phyloP scores from a whole-genome alignment of 1,139 yeast species.

The Kodamaea derodonti region DNA sequence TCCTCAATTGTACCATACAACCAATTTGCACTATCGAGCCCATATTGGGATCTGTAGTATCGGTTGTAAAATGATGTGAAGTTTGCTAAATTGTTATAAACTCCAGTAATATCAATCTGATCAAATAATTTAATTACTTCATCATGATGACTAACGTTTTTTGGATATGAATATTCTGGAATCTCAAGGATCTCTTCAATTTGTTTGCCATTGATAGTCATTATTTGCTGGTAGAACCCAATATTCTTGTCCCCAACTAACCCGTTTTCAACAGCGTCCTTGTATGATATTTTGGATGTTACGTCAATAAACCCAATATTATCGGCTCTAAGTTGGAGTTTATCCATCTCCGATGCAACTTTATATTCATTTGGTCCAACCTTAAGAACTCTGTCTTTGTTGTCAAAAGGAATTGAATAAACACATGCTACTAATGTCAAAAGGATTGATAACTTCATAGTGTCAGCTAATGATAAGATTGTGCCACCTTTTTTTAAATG shows the following conservation, averaged over 20 bases:
- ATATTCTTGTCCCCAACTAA: conserved; percentile 16
- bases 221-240: conserved; percentile 11
- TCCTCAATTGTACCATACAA: conserved; percentile 47
- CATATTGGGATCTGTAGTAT: conserved; percentile 70
- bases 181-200: conserved; percentile 21
- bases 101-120: conserved; percentile 40
- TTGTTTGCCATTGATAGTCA: conserved; percentile 31
- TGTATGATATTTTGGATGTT: conserved; percentile 44
- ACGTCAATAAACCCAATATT: conserved; percentile 68
- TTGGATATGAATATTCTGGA: conserved; percentile 57
- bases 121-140: conserved; percentile 39
- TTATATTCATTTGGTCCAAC: conserved; percentile 36
- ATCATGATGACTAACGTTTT: conserved; percentile 29
- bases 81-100: conserved; percentile 53
- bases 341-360: conserved; percentile 53
- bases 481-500: too few relatives aligned
- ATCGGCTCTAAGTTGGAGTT: conserved; percentile 48
- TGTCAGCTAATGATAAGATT: neutral
- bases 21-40: conserved; percentile 74
- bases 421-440: conserved; percentile 5
- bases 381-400: conserved; percentile 30
- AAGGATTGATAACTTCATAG: conserved; percentile 1
- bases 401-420: conserved; percentile 12
- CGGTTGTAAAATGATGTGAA: conserved; percentile 77
- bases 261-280: conserved; percentile 31